These are phyloP conservation scores for Saitoella complicata DNA, from an alignment of 805 yeast genomes.

Conservation along the genomic window DNA sequence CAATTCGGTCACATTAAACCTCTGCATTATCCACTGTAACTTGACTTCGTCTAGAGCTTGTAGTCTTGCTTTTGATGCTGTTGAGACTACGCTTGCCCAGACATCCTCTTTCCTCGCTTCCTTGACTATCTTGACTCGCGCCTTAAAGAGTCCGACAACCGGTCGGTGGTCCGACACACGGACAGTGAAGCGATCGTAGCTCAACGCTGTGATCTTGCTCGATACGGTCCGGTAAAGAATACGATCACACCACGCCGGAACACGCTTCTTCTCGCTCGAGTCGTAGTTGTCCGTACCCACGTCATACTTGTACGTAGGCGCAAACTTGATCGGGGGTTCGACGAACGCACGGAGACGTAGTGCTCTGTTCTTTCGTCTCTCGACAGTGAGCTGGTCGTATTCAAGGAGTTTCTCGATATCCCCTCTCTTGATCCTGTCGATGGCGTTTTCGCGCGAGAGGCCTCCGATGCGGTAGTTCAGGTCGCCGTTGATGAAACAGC, in stretches of 20 bases:
- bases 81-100: too few relatives aligned
- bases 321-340: conserved; percentile 64
- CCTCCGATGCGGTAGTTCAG: conserved; percentile 64
- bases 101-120: conserved; percentile 20
- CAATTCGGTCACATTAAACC: too few relatives aligned
- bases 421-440: conserved; percentile 32
- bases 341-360: conserved; percentile 53
- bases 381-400: conserved; percentile 62
- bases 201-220: conserved; percentile 34
- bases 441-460: conserved; percentile 53
- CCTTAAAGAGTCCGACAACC: conserved; percentile 55
- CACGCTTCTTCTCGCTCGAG: conserved; percentile 76
- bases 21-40: too few relatives aligned
- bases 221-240: conserved; percentile 48
- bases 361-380: conserved; percentile 56
- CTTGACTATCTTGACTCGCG: conserved; percentile 50
- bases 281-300: conserved; percentile 72
- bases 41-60: too few relatives aligned
- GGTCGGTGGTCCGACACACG: conserved; percentile 82
- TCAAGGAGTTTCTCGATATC: conserved; percentile 41
- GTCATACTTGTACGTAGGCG: conserved; percentile 91
- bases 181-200: conserved; percentile 44
- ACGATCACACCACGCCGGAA: conserved; percentile 97
- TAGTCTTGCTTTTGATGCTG: too few relatives aligned
- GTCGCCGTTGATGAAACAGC: conserved; percentile 83